Conservation (phyloP, 352 stramenopile species). For the Phytophthora tubulina region DNA sequence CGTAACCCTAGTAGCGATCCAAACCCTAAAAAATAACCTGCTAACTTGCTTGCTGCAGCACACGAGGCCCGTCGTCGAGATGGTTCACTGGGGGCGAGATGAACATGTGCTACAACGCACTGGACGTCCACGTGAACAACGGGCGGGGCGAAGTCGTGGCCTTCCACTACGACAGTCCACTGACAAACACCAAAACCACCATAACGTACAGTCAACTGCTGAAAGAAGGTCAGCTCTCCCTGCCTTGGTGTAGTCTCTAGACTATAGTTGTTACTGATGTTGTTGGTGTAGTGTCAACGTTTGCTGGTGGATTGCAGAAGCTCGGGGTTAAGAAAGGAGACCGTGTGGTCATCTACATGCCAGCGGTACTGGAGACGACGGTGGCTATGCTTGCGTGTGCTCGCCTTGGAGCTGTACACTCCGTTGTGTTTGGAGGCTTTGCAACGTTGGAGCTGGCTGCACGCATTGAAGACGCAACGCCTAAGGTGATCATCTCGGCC, state of each 20-base stretch:
- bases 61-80: conserved; percentile 41
- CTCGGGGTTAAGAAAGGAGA: conserved; percentile 86
- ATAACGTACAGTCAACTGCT: conserved; percentile 84
- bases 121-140: conserved; percentile 68
- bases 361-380: conserved; percentile 95
- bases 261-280: conserved; percentile 5
- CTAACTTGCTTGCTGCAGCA: conserved; percentile 30
- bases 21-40: too few relatives aligned
- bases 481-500: conserved; percentile 83
- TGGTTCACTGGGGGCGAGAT: conserved; percentile 74
- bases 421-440: conserved; percentile 93
- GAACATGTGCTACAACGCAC: conserved; percentile 76
- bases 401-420: conserved; percentile 95
- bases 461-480: conserved; percentile 82
- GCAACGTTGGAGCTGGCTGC: conserved; percentile 83
- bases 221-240: conserved; percentile 49
- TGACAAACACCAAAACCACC: conserved; percentile 65
- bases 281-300: conserved; percentile 52
- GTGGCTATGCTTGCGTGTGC: conserved; percentile 98
- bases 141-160: conserved; percentile 63
- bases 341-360: conserved; percentile 98
- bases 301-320: conserved; percentile 69
- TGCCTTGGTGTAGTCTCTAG: not conserved
- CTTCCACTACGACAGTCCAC: conserved; percentile 68
- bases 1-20: not conserved